These are phyloP conservation scores for Trichoderma brevicompactum DNA, from an alignment of 2,329 filamentous ascomycete genomes.

Conservation along the genomic window DNA sequence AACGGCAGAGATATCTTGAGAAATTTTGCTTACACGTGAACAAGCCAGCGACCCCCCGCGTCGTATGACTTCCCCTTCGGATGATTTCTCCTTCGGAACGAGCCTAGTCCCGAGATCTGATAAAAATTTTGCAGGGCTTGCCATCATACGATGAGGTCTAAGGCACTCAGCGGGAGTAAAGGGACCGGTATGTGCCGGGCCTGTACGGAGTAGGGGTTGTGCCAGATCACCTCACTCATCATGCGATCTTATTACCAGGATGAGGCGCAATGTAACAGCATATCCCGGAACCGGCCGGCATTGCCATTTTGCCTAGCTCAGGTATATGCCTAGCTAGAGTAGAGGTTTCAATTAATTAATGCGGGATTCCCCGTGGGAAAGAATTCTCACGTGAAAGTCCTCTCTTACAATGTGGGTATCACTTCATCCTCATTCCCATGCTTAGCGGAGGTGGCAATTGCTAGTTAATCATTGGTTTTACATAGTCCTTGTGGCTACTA, in stretches of 20 bases:
- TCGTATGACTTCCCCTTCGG: slow-evolving; percentile 18
- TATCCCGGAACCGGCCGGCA: slow-evolving; percentile 3
- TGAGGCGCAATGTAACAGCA: background rate
- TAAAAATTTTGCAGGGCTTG: background rate
- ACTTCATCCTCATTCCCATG: background rate
- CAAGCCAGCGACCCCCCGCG: background rate
- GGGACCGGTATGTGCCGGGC: background rate
- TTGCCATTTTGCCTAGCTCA: background rate
- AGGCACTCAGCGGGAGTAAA: background rate
- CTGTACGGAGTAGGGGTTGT: background rate
- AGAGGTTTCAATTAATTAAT: background rate
- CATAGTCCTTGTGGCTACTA: background rate
- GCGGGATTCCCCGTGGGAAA: slow-evolving; percentile 21
- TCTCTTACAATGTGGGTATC: slow-evolving; percentile 10
- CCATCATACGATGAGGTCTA: slow-evolving; percentile 7
- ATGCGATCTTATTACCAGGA: background rate
- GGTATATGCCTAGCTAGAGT: background rate
- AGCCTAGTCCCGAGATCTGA: slow-evolving; percentile 12
- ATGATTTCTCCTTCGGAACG: background rate
- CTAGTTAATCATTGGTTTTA: background rate
- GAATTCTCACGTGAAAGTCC: background rate
- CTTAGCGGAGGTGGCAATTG: background rate
- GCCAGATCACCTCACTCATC: slow-evolving; percentile 24
- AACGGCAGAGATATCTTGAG: background rate
- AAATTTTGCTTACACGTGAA: slow-evolving; percentile 11